phyloP scores from a whole-genome alignment of 1,284 basidiomycete genomes.

The Sporisorium exsertum region DNA sequence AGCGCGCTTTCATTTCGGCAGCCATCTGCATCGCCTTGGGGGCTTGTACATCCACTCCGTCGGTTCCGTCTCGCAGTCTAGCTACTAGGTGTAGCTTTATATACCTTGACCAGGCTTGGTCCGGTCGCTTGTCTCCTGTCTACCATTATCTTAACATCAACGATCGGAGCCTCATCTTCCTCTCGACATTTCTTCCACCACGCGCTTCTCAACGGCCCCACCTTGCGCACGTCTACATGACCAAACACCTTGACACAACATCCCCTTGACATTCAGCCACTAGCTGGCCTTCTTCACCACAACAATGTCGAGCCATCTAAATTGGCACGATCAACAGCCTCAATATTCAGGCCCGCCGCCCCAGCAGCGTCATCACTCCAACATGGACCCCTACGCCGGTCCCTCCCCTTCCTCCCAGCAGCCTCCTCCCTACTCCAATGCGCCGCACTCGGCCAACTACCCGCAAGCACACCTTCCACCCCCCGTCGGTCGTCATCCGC shows the following conservation, averaged over 20 bases:
- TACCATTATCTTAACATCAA: neutral
- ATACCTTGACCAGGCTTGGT: too few relatives aligned
- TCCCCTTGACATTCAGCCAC: conserved; percentile 4
- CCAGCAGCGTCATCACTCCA: conserved; percentile 38
- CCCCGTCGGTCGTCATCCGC: conserved; percentile 24
- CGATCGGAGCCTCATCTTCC: too few relatives aligned
- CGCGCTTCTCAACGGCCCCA: neutral
- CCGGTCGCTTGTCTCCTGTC: neutral
- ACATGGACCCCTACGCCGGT: conserved; percentile 32
- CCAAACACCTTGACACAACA: neutral
- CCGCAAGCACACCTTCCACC: conserved; percentile 34
- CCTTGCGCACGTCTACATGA: conserved; percentile 8
- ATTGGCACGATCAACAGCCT: conserved; percentile 42
- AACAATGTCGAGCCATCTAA: conserved; percentile 39
- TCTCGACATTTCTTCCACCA: neutral
- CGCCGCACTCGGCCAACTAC: conserved; percentile 15
- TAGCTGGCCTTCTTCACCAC: conserved; percentile 8
- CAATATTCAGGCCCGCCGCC: conserved; percentile 16
- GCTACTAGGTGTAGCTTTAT: neutral
- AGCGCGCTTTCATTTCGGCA: neutral
- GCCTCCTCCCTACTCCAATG: conserved; percentile 11
- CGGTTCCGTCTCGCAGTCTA: neutral
- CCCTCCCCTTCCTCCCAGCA: conserved; percentile 27
- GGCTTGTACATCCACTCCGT: neutral
- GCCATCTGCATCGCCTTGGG: neutral